Evolutionary conservation across 208 protist species (phyloP).

Genomic region (Phytomonas sp.): DNA sequence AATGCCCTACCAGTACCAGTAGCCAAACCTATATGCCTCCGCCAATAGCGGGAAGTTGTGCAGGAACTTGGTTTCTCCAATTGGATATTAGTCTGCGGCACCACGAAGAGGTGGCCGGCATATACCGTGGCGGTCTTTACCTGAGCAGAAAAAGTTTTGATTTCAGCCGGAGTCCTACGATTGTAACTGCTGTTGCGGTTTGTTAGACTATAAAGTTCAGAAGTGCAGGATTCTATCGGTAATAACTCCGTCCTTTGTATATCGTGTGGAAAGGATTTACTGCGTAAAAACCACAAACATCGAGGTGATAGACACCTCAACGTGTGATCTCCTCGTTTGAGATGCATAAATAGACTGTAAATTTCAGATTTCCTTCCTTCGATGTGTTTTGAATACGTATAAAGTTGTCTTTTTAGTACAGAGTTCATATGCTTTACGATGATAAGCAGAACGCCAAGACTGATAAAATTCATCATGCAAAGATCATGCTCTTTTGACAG

Average conservation of each 20-base stretch:
- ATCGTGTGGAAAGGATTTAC: constrained; percentile 22
- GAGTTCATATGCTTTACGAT: constrained; percentile 16
- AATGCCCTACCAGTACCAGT: too few relatives aligned
- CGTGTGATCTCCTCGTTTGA: constrained; percentile 43
- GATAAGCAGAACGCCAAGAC: constrained; percentile 53
- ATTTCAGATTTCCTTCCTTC: constrained; percentile 25
- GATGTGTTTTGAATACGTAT: constrained; percentile 28
- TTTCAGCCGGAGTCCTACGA: too few relatives aligned
- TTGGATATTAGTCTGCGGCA: too few relatives aligned
- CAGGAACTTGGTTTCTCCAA: too few relatives aligned
- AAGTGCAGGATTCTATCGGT: background rate
- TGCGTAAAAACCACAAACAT: constrained; percentile 34
- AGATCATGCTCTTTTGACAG: background rate
- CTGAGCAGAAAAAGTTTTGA: too few relatives aligned
- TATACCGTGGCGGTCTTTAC: too few relatives aligned
- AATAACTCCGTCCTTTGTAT: background rate
- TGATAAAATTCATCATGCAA: constrained; percentile 24
- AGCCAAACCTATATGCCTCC: too few relatives aligned
- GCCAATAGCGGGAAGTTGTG: too few relatives aligned
- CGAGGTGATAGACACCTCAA: constrained; percentile 31
- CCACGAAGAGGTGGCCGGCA: too few relatives aligned
- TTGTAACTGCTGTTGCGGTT: too few relatives aligned
- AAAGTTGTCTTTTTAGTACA: constrained; percentile 21
- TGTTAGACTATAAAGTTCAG: background rate
- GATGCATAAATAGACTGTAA: constrained; percentile 30